Conservation (phyloP, 176 grass and related monocot genomes). For the Musa troglodytarum region DNA sequence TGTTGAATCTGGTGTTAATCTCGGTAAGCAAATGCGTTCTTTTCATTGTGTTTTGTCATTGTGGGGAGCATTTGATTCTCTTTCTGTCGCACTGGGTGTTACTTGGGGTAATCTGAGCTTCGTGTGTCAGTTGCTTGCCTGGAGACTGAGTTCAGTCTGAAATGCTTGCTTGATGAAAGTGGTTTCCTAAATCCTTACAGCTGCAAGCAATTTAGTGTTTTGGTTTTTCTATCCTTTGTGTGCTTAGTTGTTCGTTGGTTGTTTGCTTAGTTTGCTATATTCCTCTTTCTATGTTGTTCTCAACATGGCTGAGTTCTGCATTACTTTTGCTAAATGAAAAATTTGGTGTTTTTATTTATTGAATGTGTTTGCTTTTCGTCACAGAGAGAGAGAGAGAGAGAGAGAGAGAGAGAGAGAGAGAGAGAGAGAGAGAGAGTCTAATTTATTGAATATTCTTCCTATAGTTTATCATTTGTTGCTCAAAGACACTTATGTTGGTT, state of each 20-base stretch:
- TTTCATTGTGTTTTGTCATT: not conserved
- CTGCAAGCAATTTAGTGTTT: not conserved
- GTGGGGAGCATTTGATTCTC: not conserved
- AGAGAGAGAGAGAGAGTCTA: not conserved
- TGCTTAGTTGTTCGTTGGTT: not conserved
- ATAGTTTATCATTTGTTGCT: not conserved
- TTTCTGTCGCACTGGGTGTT: not conserved
- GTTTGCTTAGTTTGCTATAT: no score
- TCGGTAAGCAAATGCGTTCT: not conserved
- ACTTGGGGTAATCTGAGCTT: not conserved
- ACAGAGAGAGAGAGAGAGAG: not conserved
- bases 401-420: no score
- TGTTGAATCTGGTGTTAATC: not conserved
- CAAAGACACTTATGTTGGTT: not conserved
- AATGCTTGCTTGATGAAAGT: not conserved
- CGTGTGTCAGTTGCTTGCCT: not conserved
- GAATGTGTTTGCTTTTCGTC: not conserved
- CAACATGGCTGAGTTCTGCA: not conserved
- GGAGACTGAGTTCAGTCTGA: not conserved
- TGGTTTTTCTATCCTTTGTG: not conserved
- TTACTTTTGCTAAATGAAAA: not conserved
- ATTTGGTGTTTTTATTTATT: not conserved
- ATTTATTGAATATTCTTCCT: constrained; percentile 6
- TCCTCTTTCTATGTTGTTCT: not conserved
- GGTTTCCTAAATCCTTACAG: not conserved